phyloP scores from a whole-genome alignment of 2,329 filamentous ascomycete species.

The Hypoxylon sp. region DNA sequence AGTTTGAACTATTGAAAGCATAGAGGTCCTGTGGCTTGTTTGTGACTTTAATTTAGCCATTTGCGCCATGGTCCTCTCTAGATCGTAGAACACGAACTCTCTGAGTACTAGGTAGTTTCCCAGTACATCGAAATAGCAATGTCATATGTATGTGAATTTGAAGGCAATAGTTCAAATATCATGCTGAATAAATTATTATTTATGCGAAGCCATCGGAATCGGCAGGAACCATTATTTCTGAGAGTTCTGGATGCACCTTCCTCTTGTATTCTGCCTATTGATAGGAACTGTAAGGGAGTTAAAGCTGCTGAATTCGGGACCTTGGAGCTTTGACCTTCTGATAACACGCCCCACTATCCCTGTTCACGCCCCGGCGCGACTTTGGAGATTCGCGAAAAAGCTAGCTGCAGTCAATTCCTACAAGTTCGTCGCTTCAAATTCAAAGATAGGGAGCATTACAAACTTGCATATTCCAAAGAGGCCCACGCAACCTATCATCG shows the following conservation, averaged over 20 bases:
- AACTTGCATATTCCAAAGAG: neutral
- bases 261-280: too few species aligned
- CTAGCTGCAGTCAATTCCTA: conserved; percentile 1
- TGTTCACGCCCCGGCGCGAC: conserved; percentile 16
- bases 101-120: neutral
- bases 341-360: conserved; percentile 22
- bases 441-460: neutral
- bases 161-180: neutral
- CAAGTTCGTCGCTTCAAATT: neutral
- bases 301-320: conserved; percentile 1
- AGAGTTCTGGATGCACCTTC: too few species aligned
- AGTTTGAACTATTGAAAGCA: neutral
- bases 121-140: neutral
- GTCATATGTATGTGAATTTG: neutral
- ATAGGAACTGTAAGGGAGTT: neutral
- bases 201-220: neutral
- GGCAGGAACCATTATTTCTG: neutral
- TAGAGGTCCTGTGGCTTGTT: neutral
- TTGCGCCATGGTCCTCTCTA: neutral
- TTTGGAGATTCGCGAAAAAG: conserved; percentile 29
- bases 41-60: too few species aligned
- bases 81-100: neutral
- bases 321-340: conserved; percentile 32
- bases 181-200: neutral
- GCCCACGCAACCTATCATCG: neutral